Conservation (phyloP, 371 early-diverging fungal species). For the Choanephora cucurbitarum region DNA sequence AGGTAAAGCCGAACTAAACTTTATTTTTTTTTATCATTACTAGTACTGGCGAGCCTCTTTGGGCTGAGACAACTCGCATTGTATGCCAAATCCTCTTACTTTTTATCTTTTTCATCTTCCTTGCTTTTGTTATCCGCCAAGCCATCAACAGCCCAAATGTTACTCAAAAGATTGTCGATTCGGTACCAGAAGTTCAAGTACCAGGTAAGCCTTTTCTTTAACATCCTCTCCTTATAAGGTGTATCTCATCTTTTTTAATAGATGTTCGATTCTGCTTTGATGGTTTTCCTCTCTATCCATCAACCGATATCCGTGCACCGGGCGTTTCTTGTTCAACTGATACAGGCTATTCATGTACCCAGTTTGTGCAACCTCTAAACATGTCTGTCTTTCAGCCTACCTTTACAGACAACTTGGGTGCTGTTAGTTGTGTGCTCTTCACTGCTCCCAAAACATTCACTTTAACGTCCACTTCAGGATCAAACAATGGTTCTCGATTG, state of each 20-base stretch:
- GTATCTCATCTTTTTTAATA: constrained; percentile 6
- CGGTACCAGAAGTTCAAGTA: constrained; percentile 36
- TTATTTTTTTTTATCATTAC: neutral
- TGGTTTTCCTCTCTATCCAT: constrained; percentile 33
- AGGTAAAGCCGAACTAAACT: neutral
- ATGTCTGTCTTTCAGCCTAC: constrained; percentile 41
- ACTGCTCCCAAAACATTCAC: constrained; percentile 33
- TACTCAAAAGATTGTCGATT: constrained; percentile 39
- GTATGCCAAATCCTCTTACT: constrained; percentile 43
- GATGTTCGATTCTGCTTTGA: constrained; percentile 55
- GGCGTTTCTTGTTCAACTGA: constrained; percentile 45
- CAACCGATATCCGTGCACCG: constrained; percentile 20
- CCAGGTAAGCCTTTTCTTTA: constrained; percentile 27
- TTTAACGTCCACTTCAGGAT: constrained; percentile 42
- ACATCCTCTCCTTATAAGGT: neutral
- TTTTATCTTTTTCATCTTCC: constrained; percentile 41
- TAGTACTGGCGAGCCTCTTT: constrained; percentile 52
- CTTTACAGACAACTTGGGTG: constrained; percentile 41
- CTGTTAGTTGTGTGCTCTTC: constrained; percentile 46
- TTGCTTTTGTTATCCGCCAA: constrained; percentile 51
- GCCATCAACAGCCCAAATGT: constrained; percentile 49
- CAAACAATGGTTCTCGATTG: constrained; percentile 45
- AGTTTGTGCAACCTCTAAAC: constrained; percentile 30
- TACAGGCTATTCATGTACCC: constrained; percentile 36
- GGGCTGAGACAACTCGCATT: constrained; percentile 53